Percentiles rank a stretch among this genome's conserved stretches.
Evolutionary conservation across 225 moss, liverwort and hornwort genomes (phyloP).

Genomic region (Polytrichum commune): DNA sequence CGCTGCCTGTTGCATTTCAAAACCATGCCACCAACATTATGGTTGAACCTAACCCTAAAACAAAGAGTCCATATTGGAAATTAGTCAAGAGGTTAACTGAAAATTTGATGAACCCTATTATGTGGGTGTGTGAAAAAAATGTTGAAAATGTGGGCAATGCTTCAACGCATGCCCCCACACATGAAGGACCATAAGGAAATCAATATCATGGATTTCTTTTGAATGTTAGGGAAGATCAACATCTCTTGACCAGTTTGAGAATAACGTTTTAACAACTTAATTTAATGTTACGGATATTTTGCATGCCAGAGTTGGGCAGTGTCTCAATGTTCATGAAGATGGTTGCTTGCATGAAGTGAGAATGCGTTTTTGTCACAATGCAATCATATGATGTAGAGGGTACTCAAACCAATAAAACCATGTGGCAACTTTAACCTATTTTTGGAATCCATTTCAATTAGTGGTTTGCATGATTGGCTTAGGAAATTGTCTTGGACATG

Average conservation of each 20-base stretch:
- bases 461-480: too few species aligned
- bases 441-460: too few species aligned
- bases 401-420: too few species aligned
- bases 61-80: too few species aligned
- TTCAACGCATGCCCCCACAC: too few species aligned
- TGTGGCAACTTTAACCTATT: too few species aligned
- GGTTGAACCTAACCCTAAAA: slow-evolving; percentile 13
- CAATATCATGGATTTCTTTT: slow-evolving; percentile 87
- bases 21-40: too few species aligned
- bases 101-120: slow-evolving; percentile 44
- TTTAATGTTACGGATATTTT: too few species aligned
- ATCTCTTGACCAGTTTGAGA: slow-evolving; percentile 17
- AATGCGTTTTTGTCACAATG: slow-evolving; percentile 91
- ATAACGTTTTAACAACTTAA: too few species aligned
- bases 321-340: slow-evolving; percentile 14
- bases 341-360: slow-evolving; percentile 26
- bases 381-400: slow-evolving; percentile 50
- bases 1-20: too few species aligned
- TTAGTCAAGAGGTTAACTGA: too few species aligned
- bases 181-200: slow-evolving; percentile 22
- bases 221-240: slow-evolving; percentile 53
- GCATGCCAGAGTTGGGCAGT: slow-evolving; percentile 47
- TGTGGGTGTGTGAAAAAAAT: slow-evolving; percentile 80
- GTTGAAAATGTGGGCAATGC: slow-evolving; percentile 2
- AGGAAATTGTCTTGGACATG: too few species aligned